Evolutionary conservation across 345 rosid species (phyloP), one percentile per base, ranked within the genome.

Genomic region (Streptanthus diversifolius): DNA sequence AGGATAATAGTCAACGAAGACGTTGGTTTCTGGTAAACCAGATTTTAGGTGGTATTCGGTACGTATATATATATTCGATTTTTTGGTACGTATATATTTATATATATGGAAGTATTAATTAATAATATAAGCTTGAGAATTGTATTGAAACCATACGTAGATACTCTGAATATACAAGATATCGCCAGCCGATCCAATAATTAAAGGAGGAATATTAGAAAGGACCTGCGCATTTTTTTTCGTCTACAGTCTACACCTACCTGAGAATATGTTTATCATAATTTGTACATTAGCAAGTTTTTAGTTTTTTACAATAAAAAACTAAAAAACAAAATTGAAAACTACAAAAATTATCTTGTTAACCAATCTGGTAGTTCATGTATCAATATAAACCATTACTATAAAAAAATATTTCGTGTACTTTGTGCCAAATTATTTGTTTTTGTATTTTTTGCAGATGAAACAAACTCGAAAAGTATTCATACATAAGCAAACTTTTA

Each of bases 81-180:
- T n/a, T 59, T 70, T 70, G 14, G 59, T 59, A 32, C 24, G 25
- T 56, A 0, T 56, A 29, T 14, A 54, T 29, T 13, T 27, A 45
- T 6, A 49, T 52, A 52, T 11, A 15, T 13, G 9, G n/a, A 24
- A 22, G 29, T 24, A 24, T 24, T 22, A 24, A 12, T 37, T 37
- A 37, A 11, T n/a, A n/a, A 19, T 53, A 53, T 4, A 35, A 13
- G 4, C 5, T 55, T 45, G 8, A 57, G 64, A 66, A 57, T 3
- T 17, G 27, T 3, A 47, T 37, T 66, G 72, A 53, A 66, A 57
- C 8, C 41, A 73, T 57, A 57, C 33, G 43, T 18, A 64, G 32
- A 37, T 47, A 66, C 72, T 64, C 32, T 18, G 72, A 66, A 74
- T 57, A 66, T 58, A 57, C 19, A 66, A 37, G 67, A 74, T 58